phyloP scores from a whole-genome alignment of 202 grass and related monocot species.

The Musa balbisiana region DNA sequence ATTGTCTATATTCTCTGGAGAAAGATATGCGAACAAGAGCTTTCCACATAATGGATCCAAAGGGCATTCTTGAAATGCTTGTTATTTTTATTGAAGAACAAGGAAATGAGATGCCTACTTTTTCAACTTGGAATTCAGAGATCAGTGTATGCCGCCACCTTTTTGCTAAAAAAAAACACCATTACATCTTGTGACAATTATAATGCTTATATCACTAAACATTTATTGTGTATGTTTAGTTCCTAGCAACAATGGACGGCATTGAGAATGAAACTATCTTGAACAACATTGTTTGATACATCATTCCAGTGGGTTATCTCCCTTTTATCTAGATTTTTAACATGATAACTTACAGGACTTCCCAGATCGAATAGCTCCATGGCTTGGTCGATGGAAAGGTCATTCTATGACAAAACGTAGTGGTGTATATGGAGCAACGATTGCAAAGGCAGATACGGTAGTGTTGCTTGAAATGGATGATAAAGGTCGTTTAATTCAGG shows the following conservation, averaged over 20 bases:
- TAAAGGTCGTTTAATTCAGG: constrained; percentile 57
- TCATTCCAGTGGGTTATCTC: too few species aligned
- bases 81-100: constrained; percentile 72
- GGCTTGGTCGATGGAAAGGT: constrained; percentile 79
- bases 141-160: constrained; percentile 18
- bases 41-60: constrained; percentile 89
- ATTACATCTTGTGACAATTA: too few species aligned
- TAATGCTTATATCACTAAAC: too few species aligned
- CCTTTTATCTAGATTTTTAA: background rate
- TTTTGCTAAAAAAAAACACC: background rate
- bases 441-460: constrained; percentile 55
- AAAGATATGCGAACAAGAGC: constrained; percentile 70
- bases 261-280: too few species aligned
- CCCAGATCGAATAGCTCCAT: constrained; percentile 41
- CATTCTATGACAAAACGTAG: constrained; percentile 81
- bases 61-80: constrained; percentile 72
- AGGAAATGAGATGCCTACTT: constrained; percentile 31
- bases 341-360: constrained; percentile 23
- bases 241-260: too few species aligned
- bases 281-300: too few species aligned
- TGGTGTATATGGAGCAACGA: constrained; percentile 80
- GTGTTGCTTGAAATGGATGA: constrained; percentile 51
- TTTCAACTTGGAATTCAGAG: constrained; percentile 26
- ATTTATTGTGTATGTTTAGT: too few species aligned
- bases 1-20: constrained; percentile 80